Evolutionary conservation across 176 grass and related monocot species (phyloP).

Genomic region (Raddia distichophylla): DNA sequence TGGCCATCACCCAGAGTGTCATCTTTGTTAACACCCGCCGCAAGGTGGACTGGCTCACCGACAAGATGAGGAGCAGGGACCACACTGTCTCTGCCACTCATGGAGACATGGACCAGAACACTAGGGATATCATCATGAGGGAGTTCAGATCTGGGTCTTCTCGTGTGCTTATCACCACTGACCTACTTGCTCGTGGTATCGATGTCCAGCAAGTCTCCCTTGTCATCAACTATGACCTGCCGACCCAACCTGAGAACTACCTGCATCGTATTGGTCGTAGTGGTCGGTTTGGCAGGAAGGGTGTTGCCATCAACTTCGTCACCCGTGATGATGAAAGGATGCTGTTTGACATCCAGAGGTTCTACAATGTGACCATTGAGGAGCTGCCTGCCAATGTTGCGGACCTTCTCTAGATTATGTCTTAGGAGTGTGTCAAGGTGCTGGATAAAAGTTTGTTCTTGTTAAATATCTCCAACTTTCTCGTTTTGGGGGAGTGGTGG

Average conservation of each 20-base stretch:
- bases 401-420: slow-evolving; percentile 66
- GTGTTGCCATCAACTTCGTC: slow-evolving; percentile 83
- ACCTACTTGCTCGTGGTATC: slow-evolving; percentile 81
- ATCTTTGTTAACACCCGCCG: slow-evolving; percentile 86
- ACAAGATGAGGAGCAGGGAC: slow-evolving; percentile 82
- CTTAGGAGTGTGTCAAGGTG: slow-evolving; percentile 42
- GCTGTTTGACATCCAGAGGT: slow-evolving; percentile 78
- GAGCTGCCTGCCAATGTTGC: slow-evolving; percentile 78
- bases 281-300: slow-evolving; percentile 83
- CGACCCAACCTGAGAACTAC: slow-evolving; percentile 81
- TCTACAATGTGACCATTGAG: slow-evolving; percentile 68
- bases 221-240: slow-evolving; percentile 80
- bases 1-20: slow-evolving; percentile 85
- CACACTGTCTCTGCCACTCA: slow-evolving; percentile 79
- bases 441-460: slow-evolving; percentile 50
- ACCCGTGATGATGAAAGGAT: slow-evolving; percentile 75
- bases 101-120: slow-evolving; percentile 92
- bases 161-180: slow-evolving; percentile 80
- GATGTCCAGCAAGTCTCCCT: slow-evolving; percentile 89
- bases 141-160: slow-evolving; percentile 84
- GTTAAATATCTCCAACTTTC: slow-evolving; percentile 53
- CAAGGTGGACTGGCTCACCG: slow-evolving; percentile 89
- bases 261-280: slow-evolving; percentile 79
- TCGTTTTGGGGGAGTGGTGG: slow-evolving; percentile 44
- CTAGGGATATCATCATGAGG: slow-evolving; percentile 90